Percentiles rank a stretch among this genome's conserved stretches.
These are phyloP conservation scores for Papilionanthe hybrid DNA, from an alignment of 116 monocot genomes.

Conservation along the genomic window DNA sequence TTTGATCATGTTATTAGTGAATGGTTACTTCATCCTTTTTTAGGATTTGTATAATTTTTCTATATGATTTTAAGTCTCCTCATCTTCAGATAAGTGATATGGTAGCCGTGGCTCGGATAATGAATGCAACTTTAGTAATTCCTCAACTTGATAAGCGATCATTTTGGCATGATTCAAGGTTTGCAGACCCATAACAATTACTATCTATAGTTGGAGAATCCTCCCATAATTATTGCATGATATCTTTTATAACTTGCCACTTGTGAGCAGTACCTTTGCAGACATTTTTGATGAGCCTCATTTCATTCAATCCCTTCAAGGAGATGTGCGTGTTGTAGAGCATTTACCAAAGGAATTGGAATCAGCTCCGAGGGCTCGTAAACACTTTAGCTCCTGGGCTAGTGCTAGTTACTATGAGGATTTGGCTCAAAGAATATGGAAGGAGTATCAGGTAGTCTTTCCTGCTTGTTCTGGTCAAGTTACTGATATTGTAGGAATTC, in stretches of 20 bases:
- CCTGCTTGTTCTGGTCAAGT: not conserved
- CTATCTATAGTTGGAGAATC: constrained; percentile 2
- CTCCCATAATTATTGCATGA: not conserved
- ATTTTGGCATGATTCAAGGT: constrained; percentile 97
- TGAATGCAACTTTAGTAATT: constrained; percentile 94
- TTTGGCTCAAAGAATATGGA: constrained; percentile 34
- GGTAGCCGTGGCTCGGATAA: constrained; percentile 88
- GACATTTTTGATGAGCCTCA: constrained; percentile 87
- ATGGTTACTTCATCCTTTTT: not conserved
- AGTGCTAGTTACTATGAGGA: constrained; percentile 74
- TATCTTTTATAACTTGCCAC: constrained; percentile 6
- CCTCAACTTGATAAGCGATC: constrained; percentile 83
- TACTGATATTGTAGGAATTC: not conserved
- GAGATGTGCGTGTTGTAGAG: constrained; percentile 60
- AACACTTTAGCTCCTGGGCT: constrained; percentile 91
- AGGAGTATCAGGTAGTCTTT: constrained; percentile 65
- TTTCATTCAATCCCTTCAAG: constrained; percentile 73
- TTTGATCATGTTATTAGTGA: not conserved
- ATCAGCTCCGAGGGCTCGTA: constrained; percentile 70
- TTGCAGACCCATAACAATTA: constrained; percentile 6
- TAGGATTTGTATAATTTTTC: not conserved
- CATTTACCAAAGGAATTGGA: constrained; percentile 67
- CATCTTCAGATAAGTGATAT: constrained; percentile 79
- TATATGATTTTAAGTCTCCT: not conserved
- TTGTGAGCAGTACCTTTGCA: constrained; percentile 51